These are phyloP conservation scores for Pythium diclinum DNA, from an alignment of 352 stramenopile genomes.

Conservation along the genomic window DNA sequence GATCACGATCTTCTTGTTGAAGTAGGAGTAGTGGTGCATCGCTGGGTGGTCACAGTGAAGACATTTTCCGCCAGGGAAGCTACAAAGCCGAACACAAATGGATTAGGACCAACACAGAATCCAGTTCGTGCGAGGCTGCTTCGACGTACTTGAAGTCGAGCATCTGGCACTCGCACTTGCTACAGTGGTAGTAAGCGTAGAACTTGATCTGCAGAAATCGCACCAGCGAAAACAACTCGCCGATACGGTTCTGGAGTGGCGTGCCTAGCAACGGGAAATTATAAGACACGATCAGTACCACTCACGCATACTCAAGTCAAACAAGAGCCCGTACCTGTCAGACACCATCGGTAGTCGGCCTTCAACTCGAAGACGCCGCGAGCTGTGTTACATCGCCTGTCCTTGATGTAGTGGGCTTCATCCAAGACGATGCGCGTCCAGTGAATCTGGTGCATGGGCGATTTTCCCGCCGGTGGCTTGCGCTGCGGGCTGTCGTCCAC, in stretches of 20 bases:
- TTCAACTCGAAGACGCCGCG: slow-evolving; percentile 96
- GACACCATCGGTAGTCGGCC: slow-evolving; percentile 96
- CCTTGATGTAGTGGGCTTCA: slow-evolving; percentile 96
- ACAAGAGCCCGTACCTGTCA: slow-evolving; percentile 84
- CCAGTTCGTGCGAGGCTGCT: not conserved
- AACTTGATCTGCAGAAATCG: slow-evolving; percentile 97
- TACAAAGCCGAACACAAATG: slow-evolving; percentile 15
- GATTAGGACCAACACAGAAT: slow-evolving; percentile 1
- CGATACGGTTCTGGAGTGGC: slow-evolving; percentile 94
- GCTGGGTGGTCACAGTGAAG: slow-evolving; percentile 90
- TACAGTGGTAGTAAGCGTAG: slow-evolving; percentile 98
- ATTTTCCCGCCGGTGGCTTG: slow-evolving; percentile 47
- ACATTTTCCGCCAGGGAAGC: slow-evolving; percentile 83
- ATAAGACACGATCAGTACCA: not conserved
- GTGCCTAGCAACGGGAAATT: slow-evolving; percentile 42
- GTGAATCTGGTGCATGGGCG: slow-evolving; percentile 91
- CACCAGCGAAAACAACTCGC: slow-evolving; percentile 96
- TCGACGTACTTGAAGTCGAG: slow-evolving; percentile 93
- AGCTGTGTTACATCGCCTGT: slow-evolving; percentile 92
- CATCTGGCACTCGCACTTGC: slow-evolving; percentile 92
- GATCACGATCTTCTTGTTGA: slow-evolving; percentile 98
- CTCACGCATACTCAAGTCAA: not conserved
- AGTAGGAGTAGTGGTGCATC: slow-evolving; percentile 97
- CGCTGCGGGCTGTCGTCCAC: slow-evolving; percentile 27
- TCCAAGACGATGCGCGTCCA: slow-evolving; percentile 98